These are phyloP conservation scores for Boletellus ananiceps DNA, from an alignment of 768 basidiomycete species.

Conservation along the genomic window DNA sequence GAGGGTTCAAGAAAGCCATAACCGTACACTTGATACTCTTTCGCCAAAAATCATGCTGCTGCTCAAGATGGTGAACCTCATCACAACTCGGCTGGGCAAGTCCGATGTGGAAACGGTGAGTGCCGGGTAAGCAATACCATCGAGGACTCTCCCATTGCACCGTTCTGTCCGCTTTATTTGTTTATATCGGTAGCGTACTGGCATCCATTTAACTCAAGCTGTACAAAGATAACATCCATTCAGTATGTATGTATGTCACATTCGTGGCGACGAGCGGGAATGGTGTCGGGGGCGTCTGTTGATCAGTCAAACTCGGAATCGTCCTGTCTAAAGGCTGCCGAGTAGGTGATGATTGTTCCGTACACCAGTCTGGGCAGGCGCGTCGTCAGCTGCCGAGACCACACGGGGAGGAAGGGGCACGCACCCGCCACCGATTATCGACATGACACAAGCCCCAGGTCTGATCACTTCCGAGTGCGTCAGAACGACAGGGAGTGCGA, in stretches of 20 bases:
- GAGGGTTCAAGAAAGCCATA: constrained; percentile 20
- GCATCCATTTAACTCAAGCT: background rate
- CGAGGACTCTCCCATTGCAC: background rate
- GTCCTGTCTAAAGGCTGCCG: constrained; percentile 77
- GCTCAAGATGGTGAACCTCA: constrained; percentile 29
- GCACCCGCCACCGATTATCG: constrained; percentile 87
- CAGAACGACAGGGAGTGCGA: constrained; percentile 87
- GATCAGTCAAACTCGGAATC: constrained; percentile 72
- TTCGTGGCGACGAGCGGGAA: constrained; percentile 8
- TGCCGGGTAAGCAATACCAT: constrained; percentile 1
- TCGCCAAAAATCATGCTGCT: constrained; percentile 25
- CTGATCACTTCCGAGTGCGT: constrained; percentile 88
- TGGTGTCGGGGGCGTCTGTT: background rate
- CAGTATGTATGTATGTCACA: constrained; percentile 11
- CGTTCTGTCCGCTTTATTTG: background rate
- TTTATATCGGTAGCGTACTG: background rate
- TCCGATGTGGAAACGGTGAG: constrained; percentile 12
- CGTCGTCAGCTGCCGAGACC: background rate
- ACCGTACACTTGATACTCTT: constrained; percentile 21
- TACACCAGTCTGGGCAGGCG: constrained; percentile 62
- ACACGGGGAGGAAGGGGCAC: constrained; percentile 3
- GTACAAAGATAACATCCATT: constrained; percentile 6
- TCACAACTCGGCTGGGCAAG: constrained; percentile 24
- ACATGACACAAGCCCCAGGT: constrained; percentile 86
- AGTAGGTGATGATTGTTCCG: constrained; percentile 85